A percentile compares a stretch with the other conserved stretches of the same genome.
Conservation (phyloP, 345 rosid species). For the Hypericum perforatum region DNA sequence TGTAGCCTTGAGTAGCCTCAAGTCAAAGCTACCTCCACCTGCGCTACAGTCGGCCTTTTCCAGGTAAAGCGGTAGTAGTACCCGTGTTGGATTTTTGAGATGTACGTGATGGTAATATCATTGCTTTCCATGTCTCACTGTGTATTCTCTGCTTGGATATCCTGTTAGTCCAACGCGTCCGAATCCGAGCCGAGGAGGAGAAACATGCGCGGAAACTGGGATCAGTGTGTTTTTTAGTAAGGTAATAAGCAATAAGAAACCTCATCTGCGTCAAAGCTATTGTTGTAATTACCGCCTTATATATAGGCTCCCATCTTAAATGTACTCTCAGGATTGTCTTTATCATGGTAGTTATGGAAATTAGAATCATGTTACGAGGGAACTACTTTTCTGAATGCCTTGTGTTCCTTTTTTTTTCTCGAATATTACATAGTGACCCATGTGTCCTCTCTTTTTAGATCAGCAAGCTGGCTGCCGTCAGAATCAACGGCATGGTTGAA, state of each 20-base stretch:
- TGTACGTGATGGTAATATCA: conserved; percentile 6
- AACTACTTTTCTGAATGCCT: neutral
- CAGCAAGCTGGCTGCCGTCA: conserved; percentile 72
- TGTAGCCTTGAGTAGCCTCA: conserved; percentile 40
- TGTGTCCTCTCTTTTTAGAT: conserved; percentile 33
- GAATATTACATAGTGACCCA: conserved; percentile 8
- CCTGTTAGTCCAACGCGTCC: conserved; percentile 79
- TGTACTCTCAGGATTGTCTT: too few relatives aligned
- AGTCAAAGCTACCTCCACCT: conserved; percentile 56
- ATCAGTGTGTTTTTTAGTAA: conserved; percentile 76
- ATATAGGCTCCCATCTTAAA: too few relatives aligned
- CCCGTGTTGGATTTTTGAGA: neutral
- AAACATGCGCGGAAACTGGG: conserved; percentile 97
- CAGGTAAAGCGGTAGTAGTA: conserved; percentile 31
- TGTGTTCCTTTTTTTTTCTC: neutral
- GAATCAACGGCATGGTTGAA: conserved; percentile 79
- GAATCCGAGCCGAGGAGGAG: conserved; percentile 93
- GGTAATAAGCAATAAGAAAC: conserved; percentile 27
- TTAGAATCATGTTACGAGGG: too few relatives aligned
- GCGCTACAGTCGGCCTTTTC: conserved; percentile 82
- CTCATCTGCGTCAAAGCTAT: too few relatives aligned
- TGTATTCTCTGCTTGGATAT: conserved; percentile 7
- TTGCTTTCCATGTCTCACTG: conserved; percentile 6
- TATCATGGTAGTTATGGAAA: too few relatives aligned
- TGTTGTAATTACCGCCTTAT: too few relatives aligned